phyloP scores from a whole-genome alignment of 768 basidiomycete genomes.

The Crepidotus variabilis region DNA sequence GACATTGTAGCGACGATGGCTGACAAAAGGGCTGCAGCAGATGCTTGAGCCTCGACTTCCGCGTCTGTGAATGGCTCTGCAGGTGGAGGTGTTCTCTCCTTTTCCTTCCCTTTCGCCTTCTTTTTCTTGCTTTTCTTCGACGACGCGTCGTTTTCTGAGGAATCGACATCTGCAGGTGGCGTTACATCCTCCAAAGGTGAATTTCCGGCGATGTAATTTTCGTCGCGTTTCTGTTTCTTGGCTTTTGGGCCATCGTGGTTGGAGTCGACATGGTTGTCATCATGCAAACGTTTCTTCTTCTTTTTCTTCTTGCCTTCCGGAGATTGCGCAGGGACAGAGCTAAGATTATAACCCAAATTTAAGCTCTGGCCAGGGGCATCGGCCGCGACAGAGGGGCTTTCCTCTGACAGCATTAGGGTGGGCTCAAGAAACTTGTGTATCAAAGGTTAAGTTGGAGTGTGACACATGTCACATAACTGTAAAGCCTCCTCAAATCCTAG shows the following conservation, averaged over 20 bases:
- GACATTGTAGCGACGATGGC: slow-evolving; percentile 61
- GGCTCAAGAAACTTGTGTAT: slow-evolving; percentile 23
- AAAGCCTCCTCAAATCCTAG: slow-evolving; percentile 8
- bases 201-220: slow-evolving; percentile 17
- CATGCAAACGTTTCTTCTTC: slow-evolving; percentile 16
- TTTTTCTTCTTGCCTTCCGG: slow-evolving; percentile 39
- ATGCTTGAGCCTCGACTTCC: slow-evolving; percentile 36
- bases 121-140: slow-evolving; percentile 22
- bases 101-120: slow-evolving; percentile 28
- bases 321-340: neutral
- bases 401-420: slow-evolving; percentile 40
- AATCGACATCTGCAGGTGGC: neutral
- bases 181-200: slow-evolving; percentile 17
- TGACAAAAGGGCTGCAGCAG: slow-evolving; percentile 56
- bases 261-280: slow-evolving; percentile 20
- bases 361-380: slow-evolving; percentile 16
- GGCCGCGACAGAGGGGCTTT: slow-evolving; percentile 13
- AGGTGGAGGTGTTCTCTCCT: slow-evolving; percentile 21
- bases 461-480: slow-evolving; percentile 14
- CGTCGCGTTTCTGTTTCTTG: slow-evolving; percentile 31
- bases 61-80: slow-evolving; percentile 21
- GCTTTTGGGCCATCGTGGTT: slow-evolving; percentile 14
- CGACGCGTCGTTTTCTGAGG: slow-evolving; percentile 1
- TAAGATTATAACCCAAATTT: slow-evolving; percentile 11
- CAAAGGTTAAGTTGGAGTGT: neutral